Conservation (phyloP, 139 green algal species). For the Picocystis salinarum region DNA sequence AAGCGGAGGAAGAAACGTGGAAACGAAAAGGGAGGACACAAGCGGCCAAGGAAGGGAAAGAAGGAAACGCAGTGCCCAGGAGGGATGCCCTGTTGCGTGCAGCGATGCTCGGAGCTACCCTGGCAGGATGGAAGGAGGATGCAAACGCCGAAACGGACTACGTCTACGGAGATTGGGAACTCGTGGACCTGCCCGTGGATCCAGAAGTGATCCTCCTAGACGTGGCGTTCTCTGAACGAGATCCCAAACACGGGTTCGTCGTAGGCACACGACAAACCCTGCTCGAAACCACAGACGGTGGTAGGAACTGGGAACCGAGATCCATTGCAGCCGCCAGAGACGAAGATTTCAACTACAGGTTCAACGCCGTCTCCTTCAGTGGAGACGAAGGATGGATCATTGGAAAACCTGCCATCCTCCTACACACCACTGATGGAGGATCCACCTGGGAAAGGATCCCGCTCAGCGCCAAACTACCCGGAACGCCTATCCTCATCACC, state of each 20-base stretch:
- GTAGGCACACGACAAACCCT: slow-evolving; percentile 90
- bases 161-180: slow-evolving; percentile 15
- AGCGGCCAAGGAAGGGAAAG: too few relatives aligned
- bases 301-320: slow-evolving; percentile 71
- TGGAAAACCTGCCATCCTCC: slow-evolving; percentile 92
- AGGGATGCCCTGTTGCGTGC: too few relatives aligned
- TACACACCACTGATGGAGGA: slow-evolving; percentile 86
- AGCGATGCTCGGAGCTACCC: too few relatives aligned
- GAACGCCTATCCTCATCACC: slow-evolving; percentile 55
- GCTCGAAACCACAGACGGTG: slow-evolving; percentile 89
- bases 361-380: slow-evolving; percentile 89
- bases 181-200: slow-evolving; percentile 67
- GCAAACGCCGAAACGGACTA: slow-evolving; percentile 1
- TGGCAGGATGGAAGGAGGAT: too few relatives aligned
- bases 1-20: too few relatives aligned
- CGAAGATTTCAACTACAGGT: slow-evolving; percentile 84
- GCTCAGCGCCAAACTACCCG: slow-evolving; percentile 76
- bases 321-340: slow-evolving; percentile 40
- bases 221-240: slow-evolving; percentile 66
- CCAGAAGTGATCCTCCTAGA: slow-evolving; percentile 87
- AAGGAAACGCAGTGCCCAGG: too few relatives aligned
- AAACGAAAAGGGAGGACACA: too few relatives aligned
- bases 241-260: slow-evolving; percentile 91
- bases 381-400: slow-evolving; percentile 96
- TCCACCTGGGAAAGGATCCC: slow-evolving; percentile 89